phyloP scores from a whole-genome alignment of 306 rosid species.

The Glycine tomentella region DNA sequence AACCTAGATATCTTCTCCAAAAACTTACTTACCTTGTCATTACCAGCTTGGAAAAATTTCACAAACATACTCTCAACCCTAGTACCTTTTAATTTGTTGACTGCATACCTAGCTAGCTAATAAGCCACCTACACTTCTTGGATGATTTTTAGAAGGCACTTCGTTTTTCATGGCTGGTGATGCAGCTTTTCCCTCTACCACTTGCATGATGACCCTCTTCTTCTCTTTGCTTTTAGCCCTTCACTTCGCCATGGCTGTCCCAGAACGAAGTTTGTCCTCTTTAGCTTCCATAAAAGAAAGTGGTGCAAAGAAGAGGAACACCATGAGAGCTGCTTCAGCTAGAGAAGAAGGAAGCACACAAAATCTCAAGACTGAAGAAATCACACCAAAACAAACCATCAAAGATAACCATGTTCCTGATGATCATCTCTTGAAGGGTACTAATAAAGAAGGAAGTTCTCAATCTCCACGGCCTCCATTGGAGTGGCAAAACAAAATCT shows the following conservation, averaged over 20 bases:
- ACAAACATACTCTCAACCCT: slow-evolving; percentile 27
- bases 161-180: slow-evolving; percentile 71
- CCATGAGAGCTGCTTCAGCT: slow-evolving; percentile 18
- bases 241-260: slow-evolving; percentile 54
- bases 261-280: slow-evolving; percentile 37
- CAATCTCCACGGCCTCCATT: slow-evolving; percentile 45
- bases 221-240: slow-evolving; percentile 56
- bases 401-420: slow-evolving; percentile 28
- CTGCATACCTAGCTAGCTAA: background rate
- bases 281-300: slow-evolving; percentile 14
- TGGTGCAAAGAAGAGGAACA: slow-evolving; percentile 36
- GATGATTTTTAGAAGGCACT: slow-evolving; percentile 46
- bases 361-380: slow-evolving; percentile 21
- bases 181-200: slow-evolving; percentile 42
- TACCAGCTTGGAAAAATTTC: slow-evolving; percentile 19
- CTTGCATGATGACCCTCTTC: slow-evolving; percentile 46
- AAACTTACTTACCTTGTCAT: slow-evolving; percentile 28
- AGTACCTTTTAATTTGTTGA: slow-evolving; percentile 20
- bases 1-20: slow-evolving; percentile 33
- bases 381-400: background rate
- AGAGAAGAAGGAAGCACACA: slow-evolving; percentile 41
- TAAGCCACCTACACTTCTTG: slow-evolving; percentile 31
- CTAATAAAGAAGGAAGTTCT: slow-evolving; percentile 42
- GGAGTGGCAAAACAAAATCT: slow-evolving; percentile 59
- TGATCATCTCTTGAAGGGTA: slow-evolving; percentile 8